Percentiles rank a stretch among this genome's conserved stretches.
phyloP scores from a whole-genome alignment of 257 asterid species.

The Gynochthodes officinalis region DNA sequence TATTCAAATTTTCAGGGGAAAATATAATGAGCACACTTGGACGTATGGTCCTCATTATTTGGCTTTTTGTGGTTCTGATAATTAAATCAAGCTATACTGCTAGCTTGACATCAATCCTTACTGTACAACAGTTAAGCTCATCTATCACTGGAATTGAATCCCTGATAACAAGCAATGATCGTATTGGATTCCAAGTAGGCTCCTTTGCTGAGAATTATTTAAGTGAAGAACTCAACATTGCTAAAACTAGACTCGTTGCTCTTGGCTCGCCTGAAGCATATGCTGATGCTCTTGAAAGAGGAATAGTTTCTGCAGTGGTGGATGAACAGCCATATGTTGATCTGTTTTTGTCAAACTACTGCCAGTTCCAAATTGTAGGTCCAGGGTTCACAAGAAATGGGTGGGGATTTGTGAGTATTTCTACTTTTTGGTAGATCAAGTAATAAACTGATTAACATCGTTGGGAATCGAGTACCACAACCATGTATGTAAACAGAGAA shows the following conservation, averaged over 20 bases:
- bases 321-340: constrained; percentile 76
- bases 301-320: constrained; percentile 63
- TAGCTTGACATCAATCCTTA: constrained; percentile 74
- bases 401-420: constrained; percentile 76
- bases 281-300: constrained; percentile 51
- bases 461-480: too few species aligned
- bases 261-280: constrained; percentile 73
- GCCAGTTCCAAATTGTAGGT: constrained; percentile 62
- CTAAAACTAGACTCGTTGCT: constrained; percentile 63
- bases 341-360: constrained; percentile 55
- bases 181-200: constrained; percentile 68
- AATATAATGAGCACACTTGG: constrained; percentile 66
- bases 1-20: constrained; percentile 49
- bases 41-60: constrained; percentile 64
- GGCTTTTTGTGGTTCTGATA: constrained; percentile 80
- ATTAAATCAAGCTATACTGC: constrained; percentile 82
- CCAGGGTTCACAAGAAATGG: constrained; percentile 64
- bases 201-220: constrained; percentile 69
- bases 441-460: neutral
- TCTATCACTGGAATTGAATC: constrained; percentile 71
- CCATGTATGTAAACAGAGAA: too few species aligned
- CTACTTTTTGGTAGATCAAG: neutral
- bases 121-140: constrained; percentile 66
- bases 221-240: constrained; percentile 57
- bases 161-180: constrained; percentile 54